Conservation (phyloP, 306 rosid genomes). For the Cajanus cajan region DNA sequence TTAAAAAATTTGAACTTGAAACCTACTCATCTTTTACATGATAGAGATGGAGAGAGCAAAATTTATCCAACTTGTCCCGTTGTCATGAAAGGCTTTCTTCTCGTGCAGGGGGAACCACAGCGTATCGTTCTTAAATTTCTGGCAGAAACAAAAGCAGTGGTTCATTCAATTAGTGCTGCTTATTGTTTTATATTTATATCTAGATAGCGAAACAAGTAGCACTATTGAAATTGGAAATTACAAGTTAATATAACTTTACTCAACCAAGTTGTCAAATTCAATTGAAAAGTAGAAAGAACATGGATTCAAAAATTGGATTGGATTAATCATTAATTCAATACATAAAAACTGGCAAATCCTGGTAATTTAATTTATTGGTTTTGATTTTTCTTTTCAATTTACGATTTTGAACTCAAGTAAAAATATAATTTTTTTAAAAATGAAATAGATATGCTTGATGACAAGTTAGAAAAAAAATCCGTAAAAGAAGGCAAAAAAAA, state of each 20-base stretch:
- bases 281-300: neutral
- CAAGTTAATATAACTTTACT: neutral
- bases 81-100: neutral
- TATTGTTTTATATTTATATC: too few relatives aligned
- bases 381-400: neutral
- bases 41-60: too few relatives aligned
- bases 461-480: neutral
- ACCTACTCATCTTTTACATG: too few relatives aligned
- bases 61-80: too few relatives aligned
- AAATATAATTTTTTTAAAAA: neutral
- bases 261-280: slow-evolving; percentile 2
- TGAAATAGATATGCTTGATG: neutral
- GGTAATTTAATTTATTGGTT: neutral
- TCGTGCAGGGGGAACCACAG: neutral
- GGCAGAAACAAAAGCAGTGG: neutral
- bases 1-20: too few relatives aligned
- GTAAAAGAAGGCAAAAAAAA: neutral
- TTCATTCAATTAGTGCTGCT: neutral
- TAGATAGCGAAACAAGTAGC: neutral
- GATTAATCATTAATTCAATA: neutral
- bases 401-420: neutral
- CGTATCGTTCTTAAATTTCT: neutral
- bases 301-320: neutral
- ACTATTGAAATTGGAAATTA: neutral
- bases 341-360: neutral